Conservation (phyloP, 83 land plant genomes). For the Thuja plicata region DNA sequence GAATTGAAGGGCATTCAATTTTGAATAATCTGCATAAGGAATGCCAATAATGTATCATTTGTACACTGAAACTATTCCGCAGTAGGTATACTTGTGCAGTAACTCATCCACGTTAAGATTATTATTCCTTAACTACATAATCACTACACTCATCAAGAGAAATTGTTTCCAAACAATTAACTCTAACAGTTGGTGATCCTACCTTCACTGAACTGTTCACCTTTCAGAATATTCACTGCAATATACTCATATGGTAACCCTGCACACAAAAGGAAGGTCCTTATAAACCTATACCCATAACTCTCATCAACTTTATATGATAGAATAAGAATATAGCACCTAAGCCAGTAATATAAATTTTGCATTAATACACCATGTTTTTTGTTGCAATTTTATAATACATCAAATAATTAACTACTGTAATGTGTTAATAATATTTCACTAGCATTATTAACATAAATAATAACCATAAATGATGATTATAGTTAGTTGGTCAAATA, state of each 20-base stretch:
- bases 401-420: no score
- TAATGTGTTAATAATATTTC: no score
- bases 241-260: conserved; percentile 54
- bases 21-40: conserved; percentile 33
- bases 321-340: not conserved
- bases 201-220: conserved; percentile 55
- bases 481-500: no score
- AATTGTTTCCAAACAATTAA: not conserved
- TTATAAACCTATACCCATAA: not conserved
- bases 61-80: not conserved
- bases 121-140: not conserved
- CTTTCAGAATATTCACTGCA: conserved; percentile 49
- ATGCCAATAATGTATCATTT: not conserved
- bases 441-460: no score
- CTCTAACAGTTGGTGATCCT: not conserved
- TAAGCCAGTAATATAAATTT: not conserved
- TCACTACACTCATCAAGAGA: not conserved
- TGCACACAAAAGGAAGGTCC: conserved; percentile 10
- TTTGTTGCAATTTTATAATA: not conserved
- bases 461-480: no score
- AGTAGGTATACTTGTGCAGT: not conserved
- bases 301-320: not conserved
- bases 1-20: conserved; percentile 51
- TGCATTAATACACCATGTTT: not conserved
- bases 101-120: not conserved